Evolutionary conservation across 169 alveolate species (phyloP), one percentile per base, ranked within the genome.

Genomic region (Eimeria brunetti): DNA sequence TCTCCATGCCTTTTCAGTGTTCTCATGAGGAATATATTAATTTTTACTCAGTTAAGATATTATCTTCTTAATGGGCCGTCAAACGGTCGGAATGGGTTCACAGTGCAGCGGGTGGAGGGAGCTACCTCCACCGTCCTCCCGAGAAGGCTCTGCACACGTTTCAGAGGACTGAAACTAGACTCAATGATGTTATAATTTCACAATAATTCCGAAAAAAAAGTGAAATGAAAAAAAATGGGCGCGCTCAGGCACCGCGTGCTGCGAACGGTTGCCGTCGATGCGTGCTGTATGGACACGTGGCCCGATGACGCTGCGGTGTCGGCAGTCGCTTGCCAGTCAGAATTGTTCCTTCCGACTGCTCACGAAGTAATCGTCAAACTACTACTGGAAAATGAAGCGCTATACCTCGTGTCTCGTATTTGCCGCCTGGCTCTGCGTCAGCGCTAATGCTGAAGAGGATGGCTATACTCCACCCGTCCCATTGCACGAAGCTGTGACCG

Each of bases 351-450:
- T n/a, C 12, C 49, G 51, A 53, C 76, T 78, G 76, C 41, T 60
- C 78, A 60, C 62, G 83, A 58, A 62, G 60, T 86, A 46, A 86
- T 64, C 62, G 93, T 33, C 64, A 64, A 41, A 64, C 83, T 36
- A 62, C 16, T 41, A 60, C 60, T n/a, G 60, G 67, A 86, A 86
- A 86, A 86, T 86, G 93, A 86, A 64, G 69, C 93, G 93, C 49
- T 86, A 86, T 60, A 38, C 93, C 36, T 86, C 81, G 24, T 86
- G 78, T 44, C 62, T 86, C 71, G 93, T 86, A 33, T 44, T 86
- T 11, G 93, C 93, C 81, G 93, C 93, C 83, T 86, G 93, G 78
- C 78, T 86, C 30, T 86, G 93, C 93, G 93, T 64, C 81, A 64
- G 93, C 33, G 78, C 93, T n/a, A 86, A 44, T 2, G 93, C 93